Evolutionary conservation across 2,329 filamentous ascomycete genomes (phyloP).

Genomic region (Aspergillus calidoustus): DNA sequence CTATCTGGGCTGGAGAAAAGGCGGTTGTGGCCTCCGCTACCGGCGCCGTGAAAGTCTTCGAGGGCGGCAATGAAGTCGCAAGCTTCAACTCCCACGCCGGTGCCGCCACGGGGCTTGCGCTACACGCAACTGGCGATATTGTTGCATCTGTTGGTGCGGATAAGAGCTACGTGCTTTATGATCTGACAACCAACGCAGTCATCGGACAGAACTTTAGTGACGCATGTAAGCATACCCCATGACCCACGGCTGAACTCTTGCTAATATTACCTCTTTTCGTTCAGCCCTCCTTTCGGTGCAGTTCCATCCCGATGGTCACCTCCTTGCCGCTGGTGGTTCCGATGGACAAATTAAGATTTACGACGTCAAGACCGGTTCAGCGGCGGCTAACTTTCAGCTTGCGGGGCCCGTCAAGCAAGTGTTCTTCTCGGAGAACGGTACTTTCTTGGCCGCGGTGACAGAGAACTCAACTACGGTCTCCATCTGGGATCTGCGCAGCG

Average conservation of each 20-base stretch:
- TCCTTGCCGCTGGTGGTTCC: conserved; percentile 82
- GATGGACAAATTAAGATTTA: conserved; percentile 86
- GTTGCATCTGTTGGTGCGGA: conserved; percentile 86
- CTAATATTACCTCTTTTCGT: not conserved
- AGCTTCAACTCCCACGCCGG: conserved; percentile 83
- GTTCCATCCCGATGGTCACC: conserved; percentile 96
- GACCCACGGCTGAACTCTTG: not conserved
- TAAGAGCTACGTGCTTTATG: conserved; percentile 91
- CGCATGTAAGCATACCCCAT: conserved; percentile 63
- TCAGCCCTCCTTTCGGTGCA: conserved; percentile 74
- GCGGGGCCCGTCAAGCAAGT: conserved; percentile 73
- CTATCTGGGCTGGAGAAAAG: conserved; percentile 64
- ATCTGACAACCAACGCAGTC: conserved; percentile 68
- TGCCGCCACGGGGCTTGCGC: conserved; percentile 72
- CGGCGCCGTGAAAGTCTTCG: conserved; percentile 79
- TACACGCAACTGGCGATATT: conserved; percentile 83
- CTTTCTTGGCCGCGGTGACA: conserved; percentile 85
- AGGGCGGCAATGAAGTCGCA: conserved; percentile 70
- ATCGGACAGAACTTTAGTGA: conserved; percentile 81
- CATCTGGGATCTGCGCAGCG: conserved; percentile 91
- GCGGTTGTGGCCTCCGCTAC: conserved; percentile 74
- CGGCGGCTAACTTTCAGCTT: conserved; percentile 73
- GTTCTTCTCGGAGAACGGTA: conserved; percentile 94
- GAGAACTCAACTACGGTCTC: conserved; percentile 78
- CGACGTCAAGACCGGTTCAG: conserved; percentile 78